Base-by-base conservation (phyloP, 192 early-diverging fungal species). In the Mortierella claussenii region DNA sequence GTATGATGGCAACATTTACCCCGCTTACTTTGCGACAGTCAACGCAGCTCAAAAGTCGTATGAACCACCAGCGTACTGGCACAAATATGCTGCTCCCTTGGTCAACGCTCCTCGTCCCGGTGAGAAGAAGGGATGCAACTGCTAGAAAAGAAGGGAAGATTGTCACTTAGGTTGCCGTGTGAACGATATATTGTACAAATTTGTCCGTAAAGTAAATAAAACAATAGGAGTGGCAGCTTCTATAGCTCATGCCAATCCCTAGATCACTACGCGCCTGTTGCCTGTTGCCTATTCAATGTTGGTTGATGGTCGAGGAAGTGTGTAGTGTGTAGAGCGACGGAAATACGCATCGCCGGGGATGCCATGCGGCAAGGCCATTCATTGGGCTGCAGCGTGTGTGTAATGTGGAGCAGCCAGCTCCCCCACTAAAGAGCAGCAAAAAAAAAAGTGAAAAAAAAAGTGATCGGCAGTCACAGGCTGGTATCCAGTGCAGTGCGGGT, bases 1-100 rank as follows among this genome's bases (percentile, higher is more conserved):
- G 49, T 84, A 82, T 44, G 87, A 88, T 60, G 87, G 87, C 7
- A 80, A 86, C 59, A 84, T 86, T 34, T 88, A 88, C 78, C 53
- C 79, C 45, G 85, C 71, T 13, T 75, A 75, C 57, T 75, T 75
- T 49, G 62, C 56, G 0, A 75, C 71, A 18, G 71, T 75, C 34
- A 75, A 65, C 30, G 71, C 62, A 8, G 71, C 71, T 10, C 71
- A 75, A 23, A 75, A 65, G 55, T 75, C 71, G 33, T 75, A 31
- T 18, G 71, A 75, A 6, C 53, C 71, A 24, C 71, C 71, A 48
- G 71, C 60, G 13, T 75, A 75, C 57, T 75, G 71, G 71, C 71
- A 75, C 65, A 76, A 76, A 59, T 67, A 76, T 62, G 73, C 65
- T 24, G n/a, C 62, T 15, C 73, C 73, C 13, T 21, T 76, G 43